Base-by-base conservation (phyloP, 257 asterid genomes). In the Vinca minor region DNA sequence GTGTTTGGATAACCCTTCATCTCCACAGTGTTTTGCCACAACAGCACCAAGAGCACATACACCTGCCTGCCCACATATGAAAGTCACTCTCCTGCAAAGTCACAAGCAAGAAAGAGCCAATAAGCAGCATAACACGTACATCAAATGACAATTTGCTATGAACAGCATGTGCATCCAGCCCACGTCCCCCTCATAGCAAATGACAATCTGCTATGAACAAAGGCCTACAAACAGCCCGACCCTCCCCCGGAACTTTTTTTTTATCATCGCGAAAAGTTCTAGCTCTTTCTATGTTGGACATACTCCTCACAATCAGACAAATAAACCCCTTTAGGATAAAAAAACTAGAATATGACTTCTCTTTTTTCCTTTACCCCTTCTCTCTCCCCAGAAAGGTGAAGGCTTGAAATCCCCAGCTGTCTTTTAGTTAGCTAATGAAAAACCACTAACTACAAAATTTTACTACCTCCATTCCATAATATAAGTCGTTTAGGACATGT, bases 41-140 rank as follows among this genome's bases (percentile, higher is more conserved):
- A 85, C 95, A 0, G 96, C 93, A 69, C 95, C 96, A 62, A 90
- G 90, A 55, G 96, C 88, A 62, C 54, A 87, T 21, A 84, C 88
- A 49, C 97, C 95, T 49, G 91, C 89, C 60, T 68, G 76, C 49
- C 97, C 97, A 17, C 91, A 82, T 12, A 85, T 69, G 83, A 90
- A 90, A 26, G 91, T 83, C 69, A 84, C 87, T 9, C 75, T 83
- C 81, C 97, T 90, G 75, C 54, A 69, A 59, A 38, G 41, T 45
- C 38, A 36, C 15, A 15, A 66, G 11, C 25, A n/a, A 26, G 57
- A 7, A 63, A 46, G n/a, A 39, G 26, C n/a, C 9, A 23, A 38
- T n/a, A 28, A 32, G 35, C 25, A 7, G 4, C 15, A 41, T 47
- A 21, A 35, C n/a, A n/a, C n/a, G n/a, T 9, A 20, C 21, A 28